A percentile compares a stretch with the other conserved stretches of the same genome.
phyloP scores from a whole-genome alignment of 371 early-diverging fungal genomes.

The Thermomucor indicae-seudaticae region DNA sequence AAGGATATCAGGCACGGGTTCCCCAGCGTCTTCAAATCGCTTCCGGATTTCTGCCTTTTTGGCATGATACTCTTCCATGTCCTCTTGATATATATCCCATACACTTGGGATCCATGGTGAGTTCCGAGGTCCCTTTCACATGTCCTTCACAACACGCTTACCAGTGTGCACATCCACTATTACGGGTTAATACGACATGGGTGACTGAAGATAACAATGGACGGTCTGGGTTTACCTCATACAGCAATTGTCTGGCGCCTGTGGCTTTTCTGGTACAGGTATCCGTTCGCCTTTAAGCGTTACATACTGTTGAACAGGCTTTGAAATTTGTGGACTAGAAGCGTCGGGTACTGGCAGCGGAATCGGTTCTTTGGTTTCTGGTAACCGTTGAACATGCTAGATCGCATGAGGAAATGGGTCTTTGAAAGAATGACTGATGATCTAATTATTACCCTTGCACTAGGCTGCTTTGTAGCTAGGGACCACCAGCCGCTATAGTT shows the following conservation, averaged over 20 bases:
- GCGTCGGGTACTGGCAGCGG: too few relatives aligned
- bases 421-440: neutral
- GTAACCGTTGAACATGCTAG: neutral
- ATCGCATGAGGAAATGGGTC: neutral
- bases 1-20: conserved; percentile 21
- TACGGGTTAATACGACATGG: neutral
- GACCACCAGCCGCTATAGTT: conserved; percentile 39
- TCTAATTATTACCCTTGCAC: neutral
- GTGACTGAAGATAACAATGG: neutral
- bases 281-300: conserved; percentile 20
- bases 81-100: conserved; percentile 45
- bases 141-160: conserved; percentile 11
- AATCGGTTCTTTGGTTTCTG: neutral
- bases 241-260: conserved; percentile 37
- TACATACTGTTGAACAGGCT: conserved; percentile 7
- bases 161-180: conserved; percentile 43
- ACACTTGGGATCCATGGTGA: conserved; percentile 16
- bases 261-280: conserved; percentile 26
- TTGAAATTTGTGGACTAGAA: neutral
- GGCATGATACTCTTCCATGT: conserved; percentile 33
- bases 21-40: conserved; percentile 20
- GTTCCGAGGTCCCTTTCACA: neutral
- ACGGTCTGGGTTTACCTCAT: conserved; percentile 29
- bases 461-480: conserved; percentile 19
- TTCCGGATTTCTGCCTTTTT: conserved; percentile 20